Evolutionary conservation across 1,284 basidiomycete species (phyloP).

Genomic region (Stygiomarasmius scandens): DNA sequence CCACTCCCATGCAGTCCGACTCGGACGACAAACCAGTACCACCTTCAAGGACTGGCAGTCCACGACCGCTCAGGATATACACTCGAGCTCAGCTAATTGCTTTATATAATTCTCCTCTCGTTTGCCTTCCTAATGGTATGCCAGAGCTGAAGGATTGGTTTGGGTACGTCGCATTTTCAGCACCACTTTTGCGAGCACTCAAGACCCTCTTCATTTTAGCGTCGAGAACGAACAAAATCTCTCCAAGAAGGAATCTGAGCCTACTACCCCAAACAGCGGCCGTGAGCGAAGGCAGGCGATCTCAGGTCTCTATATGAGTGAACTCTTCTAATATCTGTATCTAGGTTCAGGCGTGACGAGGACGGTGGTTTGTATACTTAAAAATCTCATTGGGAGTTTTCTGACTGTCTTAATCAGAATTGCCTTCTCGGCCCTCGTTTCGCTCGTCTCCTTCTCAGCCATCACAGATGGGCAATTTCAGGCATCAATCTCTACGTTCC

Average conservation of each 20-base stretch:
- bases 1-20: slow-evolving; percentile 36
- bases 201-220: slow-evolving; percentile 33
- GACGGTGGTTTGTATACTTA: slow-evolving; percentile 58
- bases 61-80: slow-evolving; percentile 61
- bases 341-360: slow-evolving; percentile 71
- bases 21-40: slow-evolving; percentile 30
- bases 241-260: slow-evolving; percentile 69
- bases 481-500: slow-evolving; percentile 77
- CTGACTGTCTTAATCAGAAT: slow-evolving; percentile 39
- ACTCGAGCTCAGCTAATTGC: slow-evolving; percentile 66
- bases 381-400: slow-evolving; percentile 2
- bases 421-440: slow-evolving; percentile 64
- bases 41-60: slow-evolving; percentile 19
- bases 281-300: slow-evolving; percentile 63
- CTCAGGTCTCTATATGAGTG: slow-evolving; percentile 6
- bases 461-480: slow-evolving; percentile 88
- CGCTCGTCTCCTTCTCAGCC: slow-evolving; percentile 74
- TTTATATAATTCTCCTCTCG: slow-evolving; percentile 77
- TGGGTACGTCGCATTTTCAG: slow-evolving; percentile 56
- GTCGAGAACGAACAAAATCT: slow-evolving; percentile 61
- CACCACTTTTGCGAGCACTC: slow-evolving; percentile 15
- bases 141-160: slow-evolving; percentile 85
- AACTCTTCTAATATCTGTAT: slow-evolving; percentile 19
- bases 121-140: slow-evolving; percentile 73
- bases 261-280: slow-evolving; percentile 48